Conservation (phyloP, 2,329 filamentous ascomycete genomes). For the Cladosporium austrohemisphaericum region DNA sequence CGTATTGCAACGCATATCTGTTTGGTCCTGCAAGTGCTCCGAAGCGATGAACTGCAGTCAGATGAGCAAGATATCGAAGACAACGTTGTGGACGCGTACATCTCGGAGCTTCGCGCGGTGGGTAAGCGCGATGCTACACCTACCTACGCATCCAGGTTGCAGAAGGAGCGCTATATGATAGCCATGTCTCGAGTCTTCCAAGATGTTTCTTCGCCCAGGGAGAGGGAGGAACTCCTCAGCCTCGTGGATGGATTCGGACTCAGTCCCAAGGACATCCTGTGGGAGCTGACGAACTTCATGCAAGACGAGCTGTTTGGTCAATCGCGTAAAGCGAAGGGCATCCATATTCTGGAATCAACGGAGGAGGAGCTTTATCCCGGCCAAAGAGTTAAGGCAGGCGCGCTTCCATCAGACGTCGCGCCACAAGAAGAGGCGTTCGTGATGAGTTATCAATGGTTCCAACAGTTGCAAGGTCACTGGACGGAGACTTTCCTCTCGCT, state of each 20-base stretch:
- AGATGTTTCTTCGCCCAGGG: slow-evolving; percentile 61
- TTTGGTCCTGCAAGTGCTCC: slow-evolving; percentile 57
- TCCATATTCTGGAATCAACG: slow-evolving; percentile 52
- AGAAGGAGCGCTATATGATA: slow-evolving; percentile 60
- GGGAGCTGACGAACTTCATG: slow-evolving; percentile 54
- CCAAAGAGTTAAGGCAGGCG: slow-evolving; percentile 64
- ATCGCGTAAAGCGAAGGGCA: slow-evolving; percentile 14
- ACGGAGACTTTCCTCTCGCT: slow-evolving; percentile 65
- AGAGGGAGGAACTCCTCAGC: slow-evolving; percentile 65
- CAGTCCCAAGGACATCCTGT: slow-evolving; percentile 69
- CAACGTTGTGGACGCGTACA: slow-evolving; percentile 76
- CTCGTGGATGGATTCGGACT: slow-evolving; percentile 74
- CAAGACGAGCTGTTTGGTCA: slow-evolving; percentile 22
- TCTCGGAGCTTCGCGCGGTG: slow-evolving; percentile 69
- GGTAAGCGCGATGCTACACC: slow-evolving; percentile 76
- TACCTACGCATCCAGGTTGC: slow-evolving; percentile 79
- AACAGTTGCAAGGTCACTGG: slow-evolving; percentile 70
- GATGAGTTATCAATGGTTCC: slow-evolving; percentile 78
- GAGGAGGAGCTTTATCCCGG: slow-evolving; percentile 49
- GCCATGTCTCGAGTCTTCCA: slow-evolving; percentile 75
- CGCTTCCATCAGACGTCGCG: slow-evolving; percentile 58
- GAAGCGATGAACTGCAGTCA: slow-evolving; percentile 44
- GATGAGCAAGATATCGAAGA: slow-evolving; percentile 56
- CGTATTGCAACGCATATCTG: slow-evolving; percentile 52
- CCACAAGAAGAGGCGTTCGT: slow-evolving; percentile 69